Evolutionary conservation across 2,329 filamentous ascomycete species (phyloP), one percentile per base, ranked within the genome.

Genomic region (Aspergillus proliferans): DNA sequence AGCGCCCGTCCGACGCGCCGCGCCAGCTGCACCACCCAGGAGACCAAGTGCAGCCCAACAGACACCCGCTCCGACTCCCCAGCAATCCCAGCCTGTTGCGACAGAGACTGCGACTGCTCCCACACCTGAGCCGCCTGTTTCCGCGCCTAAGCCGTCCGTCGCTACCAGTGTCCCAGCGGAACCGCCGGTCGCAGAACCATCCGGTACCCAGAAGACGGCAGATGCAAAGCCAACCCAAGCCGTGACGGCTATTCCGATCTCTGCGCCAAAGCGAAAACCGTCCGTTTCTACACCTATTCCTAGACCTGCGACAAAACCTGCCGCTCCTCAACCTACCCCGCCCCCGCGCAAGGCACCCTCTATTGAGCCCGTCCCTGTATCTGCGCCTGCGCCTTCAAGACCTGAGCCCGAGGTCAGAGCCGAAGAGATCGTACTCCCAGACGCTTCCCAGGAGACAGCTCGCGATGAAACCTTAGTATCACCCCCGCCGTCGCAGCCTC

Each of bases 1-100:
- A 71, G 80, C 80, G 55, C 81, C 80, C 30, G 74, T 76, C 55
- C 80, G 83, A 61, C 75, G 78, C 50, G 72, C 76, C 52, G 73
- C 74, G 54, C 70, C 72, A 48, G 65, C 72, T 50, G 63, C 65
- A 43, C 59, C 72, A 40, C 66, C 72, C 28, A 55, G 69, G 39
- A 63, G 66, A 48, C 61, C 71, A 38, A 74, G 70, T 55, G 63
- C 66, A 47, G 68, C 70, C 52, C 67, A 64, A 30, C 71, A 70
- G 45, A 39, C 53, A 45, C 50, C 58, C n/a, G 49, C 57, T 44
- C 42, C 56, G 39, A n/a, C 34, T 40, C 53, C 61, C 33, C 61
- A 62, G 34, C 55, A 58, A 38, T 56, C 61, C 43, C 58, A 63
- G 41, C 51, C 58, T 26, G 52, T 57, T 21, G 51, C 51, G n/a